Evolutionary conservation across 2,329 filamentous ascomycete genomes (phyloP), one percentile per base, ranked within the genome.

Genomic region (Microcyclospora tardicrescens): DNA sequence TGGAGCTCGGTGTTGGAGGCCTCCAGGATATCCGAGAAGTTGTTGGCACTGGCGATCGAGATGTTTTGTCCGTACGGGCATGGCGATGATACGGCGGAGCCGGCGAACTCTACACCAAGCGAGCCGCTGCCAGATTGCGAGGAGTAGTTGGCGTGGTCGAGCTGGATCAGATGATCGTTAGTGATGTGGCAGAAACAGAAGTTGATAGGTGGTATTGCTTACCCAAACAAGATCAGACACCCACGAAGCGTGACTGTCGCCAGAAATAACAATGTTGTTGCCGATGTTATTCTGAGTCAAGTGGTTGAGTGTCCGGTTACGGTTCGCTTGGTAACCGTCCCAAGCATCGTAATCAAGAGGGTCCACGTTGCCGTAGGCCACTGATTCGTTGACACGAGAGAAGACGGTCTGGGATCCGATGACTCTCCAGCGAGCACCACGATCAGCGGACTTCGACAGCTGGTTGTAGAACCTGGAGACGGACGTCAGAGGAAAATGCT

Each of bases 321-420:
- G 68, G 58, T 84, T 84, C 10, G 77, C 68, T 39, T 71, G 61
- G 51, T 85, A 85, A 2, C 79, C 81, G 50, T 79, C 67, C 72
- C 71, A 77, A 14, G 66, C 63, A 49, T 81, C 76, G 48, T 71
- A 70, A 52, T 79, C 67, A 27, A 60, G 49, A 2, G 64, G 64
- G 38, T 65, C 58, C 2, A 59, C 55, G 34, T 65, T 59, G 9
- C 67, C 66, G 32, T 60, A 64, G 0, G 60, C 58, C 1, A 64
- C 51, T 2, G 63, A 66, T 43, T 66, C 59, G 49, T 72, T 71
- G 16, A 78, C 57, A 6, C 68, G 67, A 6, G 72, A 75, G 59
- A 84, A 83, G 35, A 84, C 62, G 32, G 80, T 74, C 55, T 84
- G 81, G 16, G 77, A 80, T 9, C 81, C 81, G 33, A 86, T 69